These are phyloP conservation scores for Ogataea siamensis DNA, from an alignment of 805 yeast genomes.

Conservation along the genomic window DNA sequence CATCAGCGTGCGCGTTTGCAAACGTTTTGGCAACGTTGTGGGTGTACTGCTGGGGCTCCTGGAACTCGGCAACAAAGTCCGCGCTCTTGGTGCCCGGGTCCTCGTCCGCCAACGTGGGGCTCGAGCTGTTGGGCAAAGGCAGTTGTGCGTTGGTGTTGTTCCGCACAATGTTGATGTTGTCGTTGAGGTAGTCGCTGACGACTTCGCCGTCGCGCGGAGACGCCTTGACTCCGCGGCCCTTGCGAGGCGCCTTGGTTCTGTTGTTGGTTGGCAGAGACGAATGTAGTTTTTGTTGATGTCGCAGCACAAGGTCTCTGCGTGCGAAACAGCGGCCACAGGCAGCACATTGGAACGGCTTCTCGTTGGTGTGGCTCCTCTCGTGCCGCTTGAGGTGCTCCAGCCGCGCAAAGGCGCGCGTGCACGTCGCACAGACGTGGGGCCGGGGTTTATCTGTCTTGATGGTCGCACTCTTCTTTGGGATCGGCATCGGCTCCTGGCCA, in stretches of 20 bases:
- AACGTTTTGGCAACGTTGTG: too few relatives aligned
- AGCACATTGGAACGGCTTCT: slow-evolving; percentile 94
- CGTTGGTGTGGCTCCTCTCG: slow-evolving; percentile 91
- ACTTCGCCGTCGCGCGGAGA: slow-evolving; percentile 32
- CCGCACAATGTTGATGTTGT: slow-evolving; percentile 49
- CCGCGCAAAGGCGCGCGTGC: slow-evolving; percentile 95
- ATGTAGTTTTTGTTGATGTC: slow-evolving; percentile 95
- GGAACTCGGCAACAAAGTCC: neutral
- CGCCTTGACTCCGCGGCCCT: slow-evolving; percentile 26
- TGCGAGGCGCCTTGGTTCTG: slow-evolving; percentile 33
- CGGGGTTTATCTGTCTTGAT: slow-evolving; percentile 92
- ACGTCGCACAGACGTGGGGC: slow-evolving; percentile 85
- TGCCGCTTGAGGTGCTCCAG: slow-evolving; percentile 93
- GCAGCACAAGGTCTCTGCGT: slow-evolving; percentile 76
- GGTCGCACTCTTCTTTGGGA: slow-evolving; percentile 79
- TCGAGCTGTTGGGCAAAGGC: slow-evolving; percentile 34
- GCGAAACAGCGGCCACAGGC: slow-evolving; percentile 97
- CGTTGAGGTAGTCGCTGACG: slow-evolving; percentile 39
- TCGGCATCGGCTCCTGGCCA: slow-evolving; percentile 44
- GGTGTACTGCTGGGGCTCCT: too few relatives aligned
- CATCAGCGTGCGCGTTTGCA: too few relatives aligned
- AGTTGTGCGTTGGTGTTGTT: slow-evolving; percentile 53
- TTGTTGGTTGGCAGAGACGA: slow-evolving; percentile 45
- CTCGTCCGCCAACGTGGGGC: slow-evolving; percentile 11
- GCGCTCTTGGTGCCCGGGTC: neutral